Conservation (phyloP, 2,329 filamentous ascomycete genomes). For the Colletotrichum graminicola region DNA sequence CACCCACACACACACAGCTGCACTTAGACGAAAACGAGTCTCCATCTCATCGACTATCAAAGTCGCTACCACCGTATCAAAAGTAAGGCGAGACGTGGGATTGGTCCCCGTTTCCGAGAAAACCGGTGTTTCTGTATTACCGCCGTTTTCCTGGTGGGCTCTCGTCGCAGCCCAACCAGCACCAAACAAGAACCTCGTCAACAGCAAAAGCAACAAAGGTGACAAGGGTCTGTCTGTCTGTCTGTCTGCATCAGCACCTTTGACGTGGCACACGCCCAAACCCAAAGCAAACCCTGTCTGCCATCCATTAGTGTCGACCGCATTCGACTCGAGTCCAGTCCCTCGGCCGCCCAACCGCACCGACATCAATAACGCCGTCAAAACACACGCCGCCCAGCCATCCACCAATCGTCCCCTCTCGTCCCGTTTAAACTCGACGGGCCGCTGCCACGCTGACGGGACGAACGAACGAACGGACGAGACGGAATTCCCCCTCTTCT, state of each 20-base stretch:
- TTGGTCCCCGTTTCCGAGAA: neutral
- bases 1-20: neutral
- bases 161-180: slow-evolving; percentile 4
- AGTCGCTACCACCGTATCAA: neutral
- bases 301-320: neutral
- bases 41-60: neutral
- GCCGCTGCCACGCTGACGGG: slow-evolving; percentile 12
- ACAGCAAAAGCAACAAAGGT: neutral
- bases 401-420: neutral
- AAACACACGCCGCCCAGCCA: neutral
- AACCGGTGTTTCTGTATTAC: neutral
- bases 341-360: neutral
- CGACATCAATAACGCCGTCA: neutral
- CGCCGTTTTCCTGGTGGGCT: neutral
- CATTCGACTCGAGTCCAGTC: neutral
- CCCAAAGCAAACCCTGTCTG: neutral
- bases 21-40: neutral
- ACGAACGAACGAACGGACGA: slow-evolving; percentile 17
- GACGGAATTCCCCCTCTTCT: neutral
- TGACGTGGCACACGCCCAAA: slow-evolving; percentile 16
- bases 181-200: neutral
- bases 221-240: neutral
- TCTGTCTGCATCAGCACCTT: neutral
- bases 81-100: neutral
- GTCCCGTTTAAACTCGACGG: neutral